These are phyloP conservation scores for Nymphaea thermarum DNA, from an alignment of 164 flowering plant species.

Conservation along the genomic window DNA sequence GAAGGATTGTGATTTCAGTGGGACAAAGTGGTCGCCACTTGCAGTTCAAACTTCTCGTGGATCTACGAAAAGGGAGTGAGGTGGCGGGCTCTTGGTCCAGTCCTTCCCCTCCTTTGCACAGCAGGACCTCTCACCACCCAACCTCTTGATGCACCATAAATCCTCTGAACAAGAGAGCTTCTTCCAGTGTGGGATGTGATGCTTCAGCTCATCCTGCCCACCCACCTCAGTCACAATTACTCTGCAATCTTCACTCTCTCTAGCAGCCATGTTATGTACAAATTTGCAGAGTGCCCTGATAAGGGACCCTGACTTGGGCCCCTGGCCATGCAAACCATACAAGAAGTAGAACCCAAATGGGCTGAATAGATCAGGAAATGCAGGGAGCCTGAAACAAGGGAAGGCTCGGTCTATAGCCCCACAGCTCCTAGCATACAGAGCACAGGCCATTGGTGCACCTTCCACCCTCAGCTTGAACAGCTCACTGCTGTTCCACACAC, in stretches of 20 bases:
- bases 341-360: constrained; percentile 59
- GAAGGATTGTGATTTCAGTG: not conserved
- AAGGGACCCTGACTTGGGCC: constrained; percentile 28
- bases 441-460: constrained; percentile 25
- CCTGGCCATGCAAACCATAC: constrained; percentile 46
- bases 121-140: constrained; percentile 18
- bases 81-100: constrained; percentile 18
- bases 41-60: constrained; percentile 59
- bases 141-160: constrained; percentile 55
- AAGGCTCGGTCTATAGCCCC: constrained; percentile 19
- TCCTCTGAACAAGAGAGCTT: constrained; percentile 52
- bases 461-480: constrained; percentile 49
- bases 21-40: not conserved
- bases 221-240: constrained; percentile 46
- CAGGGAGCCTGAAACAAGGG: constrained; percentile 34
- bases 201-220: constrained; percentile 19
- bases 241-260: constrained; percentile 21
- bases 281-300: constrained; percentile 27
- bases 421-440: constrained; percentile 17
- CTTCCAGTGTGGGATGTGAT: constrained; percentile 50
- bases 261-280: constrained; percentile 45
- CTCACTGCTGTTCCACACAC: constrained; percentile 65
- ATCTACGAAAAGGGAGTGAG: constrained; percentile 50
- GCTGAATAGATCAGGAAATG: constrained; percentile 31
- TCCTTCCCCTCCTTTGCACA: constrained; percentile 19